Base-by-base conservation (phyloP, 1,139 yeast genomes). In the Hyphopichia fennica region DNA sequence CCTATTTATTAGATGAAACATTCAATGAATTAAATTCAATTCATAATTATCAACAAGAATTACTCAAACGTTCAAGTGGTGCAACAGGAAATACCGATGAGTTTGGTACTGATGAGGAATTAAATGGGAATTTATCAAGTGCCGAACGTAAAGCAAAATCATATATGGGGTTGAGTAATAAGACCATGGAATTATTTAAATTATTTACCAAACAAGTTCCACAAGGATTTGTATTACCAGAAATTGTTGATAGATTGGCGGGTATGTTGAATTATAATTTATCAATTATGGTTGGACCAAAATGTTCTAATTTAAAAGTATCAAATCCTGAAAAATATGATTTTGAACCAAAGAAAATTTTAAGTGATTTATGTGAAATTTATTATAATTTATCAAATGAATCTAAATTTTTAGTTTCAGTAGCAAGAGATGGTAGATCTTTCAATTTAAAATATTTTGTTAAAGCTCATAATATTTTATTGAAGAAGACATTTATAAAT, bases 211-310 rank as follows among this genome's bases (percentile, higher is more conserved):
- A 80, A 44, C 93, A 91, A 50, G 89, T 89, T 8, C 96, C 99
- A 3, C 72, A 72, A 43, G 95, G 96, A 0, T 95, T 93, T 65
- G 83, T 84, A 4, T 84, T 89, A 39, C 82, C 89, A 1, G 99
- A 95, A 66, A 83, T 93, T 54, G 96, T 93, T 35, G 96, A 89
- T 54, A 77, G 99, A 62, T 71, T 93, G 47, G 96, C 99, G 0
- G 90, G 96, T 38, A 93, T 93, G 99, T 71, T 93, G 59, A 87
- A 93, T 66, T 93, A 91, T 65, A 93, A 93, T 60, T 70, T 93
- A 48, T 87, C 83, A 35, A 89, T 93, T 9, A 72, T 93, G 65
- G 98, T 91, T 18, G 99, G 99, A 0, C 97, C 98, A 14, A 87
- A 87, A 58, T 91, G 96, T 66, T 80, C 93, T 11, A 90, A 87